Conservation (phyloP, 495 filamentous ascomycete genomes). For the Endocarpon pusillum region DNA sequence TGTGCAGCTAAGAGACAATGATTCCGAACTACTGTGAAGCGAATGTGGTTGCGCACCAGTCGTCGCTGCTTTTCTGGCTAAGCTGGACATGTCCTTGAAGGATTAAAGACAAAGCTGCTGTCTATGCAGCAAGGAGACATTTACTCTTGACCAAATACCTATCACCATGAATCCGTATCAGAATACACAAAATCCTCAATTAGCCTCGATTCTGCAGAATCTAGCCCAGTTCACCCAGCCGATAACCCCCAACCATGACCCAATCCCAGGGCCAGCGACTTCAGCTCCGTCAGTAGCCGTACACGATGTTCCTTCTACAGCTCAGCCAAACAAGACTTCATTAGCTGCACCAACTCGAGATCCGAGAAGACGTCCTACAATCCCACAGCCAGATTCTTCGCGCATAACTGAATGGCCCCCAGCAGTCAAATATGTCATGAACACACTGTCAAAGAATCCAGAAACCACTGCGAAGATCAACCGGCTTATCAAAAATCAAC, state of each 20-base stretch:
- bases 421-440: constrained; percentile 44
- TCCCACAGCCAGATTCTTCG: constrained; percentile 24
- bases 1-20: too few species aligned
- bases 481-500: constrained; percentile 45
- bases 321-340: background rate
- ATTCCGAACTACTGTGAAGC: too few species aligned
- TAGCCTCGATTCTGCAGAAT: background rate
- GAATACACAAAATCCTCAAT: background rate
- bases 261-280: too few species aligned
- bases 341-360: constrained; percentile 2
- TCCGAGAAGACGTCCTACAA: constrained; percentile 2
- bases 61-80: too few species aligned
- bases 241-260: background rate
- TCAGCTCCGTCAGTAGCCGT: background rate
- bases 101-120: background rate
- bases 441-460: constrained; percentile 35
- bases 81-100: too few species aligned
- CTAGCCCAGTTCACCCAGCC: background rate
- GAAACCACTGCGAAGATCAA: constrained; percentile 21
- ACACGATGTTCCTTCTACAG: background rate
- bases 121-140: background rate
- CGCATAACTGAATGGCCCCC: constrained; percentile 48
- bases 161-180: background rate
- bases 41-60: too few species aligned
- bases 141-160: background rate